Evolutionary conservation across 2,329 filamentous ascomycete genomes (phyloP).

Genomic region (Ceratocystis alfenasii): DNA sequence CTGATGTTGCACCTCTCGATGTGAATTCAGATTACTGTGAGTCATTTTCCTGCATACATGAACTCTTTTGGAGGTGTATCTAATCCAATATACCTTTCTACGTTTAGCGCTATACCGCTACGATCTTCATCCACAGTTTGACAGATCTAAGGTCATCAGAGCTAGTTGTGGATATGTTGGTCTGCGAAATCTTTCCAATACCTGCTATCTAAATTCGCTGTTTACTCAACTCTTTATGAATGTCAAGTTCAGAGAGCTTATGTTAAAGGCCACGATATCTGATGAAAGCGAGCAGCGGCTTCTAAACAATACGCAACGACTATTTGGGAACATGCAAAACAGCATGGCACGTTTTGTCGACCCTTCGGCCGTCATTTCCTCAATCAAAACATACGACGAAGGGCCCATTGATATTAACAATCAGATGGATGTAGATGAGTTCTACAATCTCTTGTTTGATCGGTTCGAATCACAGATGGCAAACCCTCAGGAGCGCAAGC

Average conservation of each 20-base stretch:
- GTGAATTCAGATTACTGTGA: conserved; percentile 13
- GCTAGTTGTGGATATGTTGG: conserved; percentile 75
- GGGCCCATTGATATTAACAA: conserved; percentile 70
- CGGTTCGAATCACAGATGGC: conserved; percentile 75
- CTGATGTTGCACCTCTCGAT: conserved; percentile 26
- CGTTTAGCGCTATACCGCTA: conserved; percentile 43
- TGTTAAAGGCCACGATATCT: conserved; percentile 51
- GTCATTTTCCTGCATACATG: not conserved
- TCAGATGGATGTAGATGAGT: conserved; percentile 98
- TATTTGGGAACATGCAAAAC: conserved; percentile 81
- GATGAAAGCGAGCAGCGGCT: conserved; percentile 52
- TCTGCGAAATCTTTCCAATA: conserved; percentile 83
- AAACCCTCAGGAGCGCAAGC: conserved; percentile 53
- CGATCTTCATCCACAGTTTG: conserved; percentile 49
- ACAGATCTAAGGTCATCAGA: conserved; percentile 56
- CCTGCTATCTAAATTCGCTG: conserved; percentile 92
- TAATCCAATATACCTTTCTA: not conserved
- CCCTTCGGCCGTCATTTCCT: conserved; percentile 57
- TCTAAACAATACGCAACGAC: conserved; percentile 61
- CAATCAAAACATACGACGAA: conserved; percentile 73
- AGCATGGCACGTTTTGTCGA: conserved; percentile 63
- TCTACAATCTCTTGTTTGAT: conserved; percentile 88
- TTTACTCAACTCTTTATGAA: conserved; percentile 97
- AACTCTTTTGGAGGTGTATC: not conserved
- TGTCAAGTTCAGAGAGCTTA: conserved; percentile 69